phyloP scores from a whole-genome alignment of 2,329 filamentous ascomycete species.

The Botrytis tulipae region DNA sequence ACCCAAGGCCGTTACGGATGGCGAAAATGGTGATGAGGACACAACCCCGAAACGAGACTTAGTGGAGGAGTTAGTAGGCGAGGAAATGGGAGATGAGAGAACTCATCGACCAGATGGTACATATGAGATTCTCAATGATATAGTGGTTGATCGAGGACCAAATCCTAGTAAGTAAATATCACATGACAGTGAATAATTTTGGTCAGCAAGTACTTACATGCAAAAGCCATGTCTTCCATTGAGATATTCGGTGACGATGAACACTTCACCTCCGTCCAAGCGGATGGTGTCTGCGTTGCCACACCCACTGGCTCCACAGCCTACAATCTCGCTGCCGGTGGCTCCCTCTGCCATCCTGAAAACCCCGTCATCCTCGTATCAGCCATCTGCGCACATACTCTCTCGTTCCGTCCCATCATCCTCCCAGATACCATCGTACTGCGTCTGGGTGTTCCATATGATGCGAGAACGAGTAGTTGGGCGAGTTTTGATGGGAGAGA shows the following conservation, averaged over 20 bases:
- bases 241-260: conserved; percentile 91
- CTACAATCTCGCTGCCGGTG: conserved; percentile 94
- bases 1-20: conserved; percentile 31
- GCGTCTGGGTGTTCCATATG: conserved; percentile 89
- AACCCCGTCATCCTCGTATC: conserved; percentile 95
- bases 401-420: conserved; percentile 95
- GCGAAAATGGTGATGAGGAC: conserved; percentile 42
- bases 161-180: conserved; percentile 69
- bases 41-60: conserved; percentile 58
- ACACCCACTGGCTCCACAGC: conserved; percentile 94
- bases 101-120: conserved; percentile 84
- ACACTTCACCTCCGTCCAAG: conserved; percentile 90
- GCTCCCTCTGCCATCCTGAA: conserved; percentile 90
- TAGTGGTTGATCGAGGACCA: conserved; percentile 92
- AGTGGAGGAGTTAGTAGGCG: conserved; percentile 85
- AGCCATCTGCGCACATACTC: conserved; percentile 89
- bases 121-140: conserved; percentile 90
- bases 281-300: conserved; percentile 89
- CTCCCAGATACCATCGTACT: conserved; percentile 94
- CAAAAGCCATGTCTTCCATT: conserved; percentile 78
- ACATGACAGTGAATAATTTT: conserved; percentile 10
- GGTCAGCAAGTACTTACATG: conserved; percentile 16
- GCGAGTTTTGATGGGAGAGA: conserved; percentile 97
- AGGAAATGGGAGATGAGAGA: conserved; percentile 77
- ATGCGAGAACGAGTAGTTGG: conserved; percentile 86